Conservation (phyloP, 1,139 yeast species). For the Geotrichum australiense region DNA sequence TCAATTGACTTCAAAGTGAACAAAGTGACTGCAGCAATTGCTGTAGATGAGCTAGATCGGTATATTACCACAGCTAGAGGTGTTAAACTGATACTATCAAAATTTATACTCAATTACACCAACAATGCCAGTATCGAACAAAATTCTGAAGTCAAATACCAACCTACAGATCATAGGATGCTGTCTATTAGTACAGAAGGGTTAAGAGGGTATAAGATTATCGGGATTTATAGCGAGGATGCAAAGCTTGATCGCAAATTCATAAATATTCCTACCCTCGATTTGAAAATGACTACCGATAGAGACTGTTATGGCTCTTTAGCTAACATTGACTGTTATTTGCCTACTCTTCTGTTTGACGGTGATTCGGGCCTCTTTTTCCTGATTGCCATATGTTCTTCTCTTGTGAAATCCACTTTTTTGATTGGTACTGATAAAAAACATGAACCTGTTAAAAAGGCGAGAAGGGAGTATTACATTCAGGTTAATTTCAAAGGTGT, state of each 20-base stretch:
- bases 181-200: slow-evolving; percentile 27
- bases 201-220: slow-evolving; percentile 26
- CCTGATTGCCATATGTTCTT: slow-evolving; percentile 22
- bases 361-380: slow-evolving; percentile 32
- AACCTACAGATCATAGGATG: slow-evolving; percentile 11
- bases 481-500: slow-evolving; percentile 39
- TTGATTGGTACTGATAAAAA: slow-evolving; percentile 8
- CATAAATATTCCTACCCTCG: slow-evolving; percentile 27
- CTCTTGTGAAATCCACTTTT: slow-evolving; percentile 21
- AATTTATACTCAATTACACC: slow-evolving; percentile 5
- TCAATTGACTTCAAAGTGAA: slow-evolving; percentile 26
- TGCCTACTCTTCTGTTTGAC: slow-evolving; percentile 27
- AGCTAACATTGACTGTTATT: slow-evolving; percentile 22
- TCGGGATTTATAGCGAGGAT: slow-evolving; percentile 24
- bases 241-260: slow-evolving; percentile 21
- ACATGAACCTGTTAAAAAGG: background rate
- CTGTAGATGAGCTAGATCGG: slow-evolving; percentile 18
- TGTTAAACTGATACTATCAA: slow-evolving; percentile 4
- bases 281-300: slow-evolving; percentile 23
- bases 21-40: slow-evolving; percentile 29
- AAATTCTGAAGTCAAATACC: background rate
- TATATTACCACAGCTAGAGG: slow-evolving; percentile 11
- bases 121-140: background rate
- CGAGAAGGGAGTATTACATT: slow-evolving; percentile 24
- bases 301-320: slow-evolving; percentile 17